Percentiles rank a stretch among this genome's conserved stretches.
phyloP scores from a whole-genome alignment of 352 stramenopile species.

The Globisporangium solare region DNA sequence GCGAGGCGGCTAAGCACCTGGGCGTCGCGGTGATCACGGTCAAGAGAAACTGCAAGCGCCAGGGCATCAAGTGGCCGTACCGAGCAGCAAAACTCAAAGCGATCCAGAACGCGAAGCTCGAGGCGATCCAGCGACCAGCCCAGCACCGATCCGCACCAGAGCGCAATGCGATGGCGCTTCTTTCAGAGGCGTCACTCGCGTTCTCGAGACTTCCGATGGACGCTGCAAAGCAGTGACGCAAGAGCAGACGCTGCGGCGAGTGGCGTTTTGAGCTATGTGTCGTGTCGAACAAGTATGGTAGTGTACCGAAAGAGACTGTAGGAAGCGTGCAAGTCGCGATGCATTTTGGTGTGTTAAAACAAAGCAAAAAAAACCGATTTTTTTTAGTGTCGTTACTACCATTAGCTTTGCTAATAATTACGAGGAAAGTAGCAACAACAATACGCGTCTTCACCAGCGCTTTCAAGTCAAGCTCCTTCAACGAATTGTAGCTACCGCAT shows the following conservation, averaged over 20 bases:
- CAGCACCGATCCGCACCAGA: conserved; percentile 17
- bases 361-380: too few relatives aligned
- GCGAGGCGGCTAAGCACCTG: conserved; percentile 43
- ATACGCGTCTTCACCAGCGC: too few relatives aligned
- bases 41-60: conserved; percentile 54
- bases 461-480: too few relatives aligned
- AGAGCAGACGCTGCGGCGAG: conserved; percentile 6
- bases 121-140: not conserved
- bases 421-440: too few relatives aligned
- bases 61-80: conserved; percentile 57
- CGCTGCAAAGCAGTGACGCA: conserved; percentile 13
- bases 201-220: conserved; percentile 37
- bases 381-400: too few relatives aligned
- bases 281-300: too few relatives aligned
- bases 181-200: conserved; percentile 35
- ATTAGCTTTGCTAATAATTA: too few relatives aligned
- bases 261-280: not conserved
- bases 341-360: too few relatives aligned
- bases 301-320: too few relatives aligned
- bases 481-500: too few relatives aligned
- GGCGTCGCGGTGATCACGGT: conserved; percentile 57
- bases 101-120: conserved; percentile 20
- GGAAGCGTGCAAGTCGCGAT: too few relatives aligned
- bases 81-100: conserved; percentile 50
- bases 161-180: conserved; percentile 11